Base-by-base conservation (phyloP, 208 protist genomes). In the Lotmaria passim region DNA sequence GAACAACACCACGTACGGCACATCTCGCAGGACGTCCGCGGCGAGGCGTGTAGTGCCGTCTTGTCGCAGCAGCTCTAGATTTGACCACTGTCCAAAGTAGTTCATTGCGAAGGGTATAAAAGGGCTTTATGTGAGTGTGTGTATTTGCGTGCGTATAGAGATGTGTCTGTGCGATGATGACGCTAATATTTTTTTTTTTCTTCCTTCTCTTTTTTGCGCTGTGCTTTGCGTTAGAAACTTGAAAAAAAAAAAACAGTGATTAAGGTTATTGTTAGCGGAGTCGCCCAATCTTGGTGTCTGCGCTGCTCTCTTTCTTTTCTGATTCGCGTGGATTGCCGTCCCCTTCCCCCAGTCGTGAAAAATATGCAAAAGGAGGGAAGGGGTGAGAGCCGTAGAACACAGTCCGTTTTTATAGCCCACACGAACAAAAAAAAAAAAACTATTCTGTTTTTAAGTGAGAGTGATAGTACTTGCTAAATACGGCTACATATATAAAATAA, bases 61-160 rank as follows among this genome's bases (percentile, higher is more conserved):
- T 46, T 75, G 75, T 11, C 64, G 58, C 28, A 86, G 7, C 7
- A 83, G 60, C 34, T 60, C 39, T 3, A 86, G 38, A 24, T 79
- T 64, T 0, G 81, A 74, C 81, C 81, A 86, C 59, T 86, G 81
- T 0, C 66, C 75, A 53, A 86, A 78, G 62, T 83, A 86, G 34
- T 86, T 83, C 67, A 76, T 77, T 34, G 41, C 30, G 11, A 58
- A 26, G 5, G 6, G 21, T 7, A 62, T n/a, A 48, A 7, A n/a
- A n/a, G n/a, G n/a, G n/a, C n/a, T n/a, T n/a, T 44, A 36, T 67
- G 56, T 65, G 44, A 48, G 30, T 73, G 17, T 46, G 33, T 55
- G 33, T 47, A 48, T 53, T 3, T 55, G 28, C 55, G 21, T 60
- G 51, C 36, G 15, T 39, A n/a, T 14, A n/a, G n/a, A n/a, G n/a